Evolutionary conservation across 176 grass and related monocot species (phyloP), one percentile per base, ranked within the genome.

Genomic region (Phoenix dactylifera): DNA sequence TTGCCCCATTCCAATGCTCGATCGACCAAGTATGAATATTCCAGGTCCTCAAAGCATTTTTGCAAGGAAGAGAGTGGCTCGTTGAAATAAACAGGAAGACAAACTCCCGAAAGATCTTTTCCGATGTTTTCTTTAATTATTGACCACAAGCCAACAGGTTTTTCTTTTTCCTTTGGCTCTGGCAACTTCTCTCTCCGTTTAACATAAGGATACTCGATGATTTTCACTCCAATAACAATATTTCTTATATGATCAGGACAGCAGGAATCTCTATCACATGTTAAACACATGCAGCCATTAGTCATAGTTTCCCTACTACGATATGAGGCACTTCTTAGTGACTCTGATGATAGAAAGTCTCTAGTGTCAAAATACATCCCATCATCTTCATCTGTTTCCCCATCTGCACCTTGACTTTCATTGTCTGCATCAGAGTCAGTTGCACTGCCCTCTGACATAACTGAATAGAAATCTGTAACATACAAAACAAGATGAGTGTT

Each of bases 121-220:
- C 91, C 91, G 24, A 96, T 90, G 74, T 96, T 96, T 73, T 96
- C 91, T 86, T 85, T 96, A 53, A 96, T 96, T 81, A 96, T 96
- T 65, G 91, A 96, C 91, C 91, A 96, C 54, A 96, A 78, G 35
- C 90, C 90, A 78, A 95, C 64, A 32, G 86, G 90, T 28, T 82
- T 95, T 61, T 95, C 90, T 70, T 87, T 95, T 66, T 95, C 90
- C 67, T 87, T 95, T 2, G 90, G 90, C 18, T 95, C 86, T 5
- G 90, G 90, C 73, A 95, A 70, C 65, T 81, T 90, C 58, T 89
- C 77, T 69, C 90, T 83, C 22, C 83, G 80, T 55, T 68, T 74
- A 63, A 95, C 77, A 69, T 61, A 72, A 2, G 90, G 83, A 78
- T 90, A 84, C 32, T 81, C 72, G 61, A 55, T 57, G 74, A 23